Evolutionary conservation across 176 grass and related monocot genomes (phyloP).

Genomic region (Aegilops speltoides): DNA sequence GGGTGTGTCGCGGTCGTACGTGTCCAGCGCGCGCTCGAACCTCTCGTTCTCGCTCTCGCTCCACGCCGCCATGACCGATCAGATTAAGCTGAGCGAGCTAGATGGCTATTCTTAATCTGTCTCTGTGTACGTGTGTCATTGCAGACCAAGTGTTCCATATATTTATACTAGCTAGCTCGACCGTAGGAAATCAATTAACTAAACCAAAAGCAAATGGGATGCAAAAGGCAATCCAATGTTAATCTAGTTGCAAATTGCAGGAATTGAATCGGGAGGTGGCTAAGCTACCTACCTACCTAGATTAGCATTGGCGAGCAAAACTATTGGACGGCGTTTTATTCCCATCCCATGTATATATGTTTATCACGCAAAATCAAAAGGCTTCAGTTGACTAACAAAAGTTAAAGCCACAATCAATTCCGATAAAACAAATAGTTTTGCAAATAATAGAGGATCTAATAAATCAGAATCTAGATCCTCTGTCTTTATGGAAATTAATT

Average conservation of each 20-base stretch:
- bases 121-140: not conserved
- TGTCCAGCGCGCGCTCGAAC: conserved; percentile 64
- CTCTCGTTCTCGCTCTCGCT: conserved; percentile 43
- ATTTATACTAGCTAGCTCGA: not conserved
- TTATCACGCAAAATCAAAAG: not conserved
- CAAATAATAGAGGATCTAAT: no score
- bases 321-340: not conserved
- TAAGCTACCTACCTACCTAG: no score
- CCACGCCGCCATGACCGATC: conserved; percentile 25
- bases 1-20: conserved; percentile 37
- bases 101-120: no score
- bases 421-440: no score
- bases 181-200: not conserved
- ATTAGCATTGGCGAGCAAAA: no score
- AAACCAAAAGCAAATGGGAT: not conserved
- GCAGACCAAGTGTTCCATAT: not conserved
- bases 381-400: not conserved
- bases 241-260: conserved; percentile 6
- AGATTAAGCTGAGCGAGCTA: no score
- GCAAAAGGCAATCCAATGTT: not conserved
- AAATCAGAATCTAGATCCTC: no score
- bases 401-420: not conserved
- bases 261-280: not conserved
- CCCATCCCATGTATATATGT: not conserved
- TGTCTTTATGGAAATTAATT: no score